Base-by-base conservation (phyloP, 495 filamentous ascomycete species). In the Xylaria grammica region DNA sequence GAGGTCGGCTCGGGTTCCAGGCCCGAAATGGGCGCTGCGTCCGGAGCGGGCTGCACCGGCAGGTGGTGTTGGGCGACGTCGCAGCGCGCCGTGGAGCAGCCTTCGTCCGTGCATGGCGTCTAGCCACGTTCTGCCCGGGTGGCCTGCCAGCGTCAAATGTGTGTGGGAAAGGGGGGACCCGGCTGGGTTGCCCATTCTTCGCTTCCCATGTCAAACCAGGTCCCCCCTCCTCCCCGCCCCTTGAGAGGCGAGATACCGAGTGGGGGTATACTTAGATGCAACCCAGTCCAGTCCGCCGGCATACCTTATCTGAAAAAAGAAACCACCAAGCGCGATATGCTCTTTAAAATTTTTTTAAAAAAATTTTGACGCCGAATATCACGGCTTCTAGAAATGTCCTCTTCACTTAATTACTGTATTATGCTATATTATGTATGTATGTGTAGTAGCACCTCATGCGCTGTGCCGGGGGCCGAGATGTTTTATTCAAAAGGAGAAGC, bases 1-100 rank as follows among this genome's bases (percentile, higher is more conserved):
- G 38, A 45, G 10, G 17, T 59, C 56, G 56, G 56, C 56, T 59
- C 56, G 56, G 56, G 26, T 59, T 59, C 56, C 15, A 59, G 56
- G 56, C 56, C 56, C 56, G 56, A 46, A 42, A 10, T 6, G 56
- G 56, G 26, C 29, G 29, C 42, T 36, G 32, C 40, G 56, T 40
- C 56, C 56, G 34, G n/a, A 9, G 38, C 3, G 20, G 13, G 38
- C 54, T 19, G 54, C 40, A 22, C 40, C 54, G 30, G 24, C 54
- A 38, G 54, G 36, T 44, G 19, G 45, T 27, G 6, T 3, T 22
- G 22, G 54, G 54, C 54, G 54, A 58, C 54, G 36, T 58, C 40
- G 54, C 11, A 44, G 38, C 40, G 38, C 54, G 24, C 54, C 36
- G 54, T 38, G 29, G 54, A 30, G 29, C 27, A n/a, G 22, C 38